These are phyloP conservation scores for Trichomonascus vanleenenianus DNA, from an alignment of 805 yeast species.

Conservation along the genomic window DNA sequence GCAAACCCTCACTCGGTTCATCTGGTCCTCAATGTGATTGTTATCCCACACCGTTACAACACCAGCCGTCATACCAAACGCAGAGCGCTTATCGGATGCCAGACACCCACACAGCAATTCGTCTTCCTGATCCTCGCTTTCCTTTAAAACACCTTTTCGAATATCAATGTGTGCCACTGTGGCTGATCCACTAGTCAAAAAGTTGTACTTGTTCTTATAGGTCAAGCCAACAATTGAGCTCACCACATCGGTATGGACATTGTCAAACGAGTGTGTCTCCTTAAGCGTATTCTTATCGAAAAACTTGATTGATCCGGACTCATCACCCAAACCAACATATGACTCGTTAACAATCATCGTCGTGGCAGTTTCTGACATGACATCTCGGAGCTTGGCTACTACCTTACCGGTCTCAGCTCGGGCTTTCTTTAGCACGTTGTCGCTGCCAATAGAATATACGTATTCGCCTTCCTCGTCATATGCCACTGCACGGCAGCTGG, in stretches of 20 bases:
- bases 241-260: slow-evolving; percentile 60
- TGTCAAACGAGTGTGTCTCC: slow-evolving; percentile 40
- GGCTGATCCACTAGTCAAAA: slow-evolving; percentile 74
- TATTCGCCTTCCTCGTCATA: slow-evolving; percentile 55
- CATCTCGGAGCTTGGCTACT: slow-evolving; percentile 38
- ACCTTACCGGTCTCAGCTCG: slow-evolving; percentile 69
- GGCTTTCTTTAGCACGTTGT: slow-evolving; percentile 70
- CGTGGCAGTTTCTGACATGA: slow-evolving; percentile 22
- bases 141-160: slow-evolving; percentile 56
- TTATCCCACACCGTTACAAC: slow-evolving; percentile 82
- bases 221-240: slow-evolving; percentile 67
- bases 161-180: slow-evolving; percentile 72
- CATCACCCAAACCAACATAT: slow-evolving; percentile 43
- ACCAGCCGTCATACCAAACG: slow-evolving; percentile 90
- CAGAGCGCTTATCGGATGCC: slow-evolving; percentile 51
- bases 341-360: slow-evolving; percentile 26
- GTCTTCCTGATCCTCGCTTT: slow-evolving; percentile 88
- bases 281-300: slow-evolving; percentile 49
- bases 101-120: slow-evolving; percentile 74
- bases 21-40: slow-evolving; percentile 54
- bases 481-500: slow-evolving; percentile 67
- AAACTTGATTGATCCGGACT: slow-evolving; percentile 58
- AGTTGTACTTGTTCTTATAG: slow-evolving; percentile 68
- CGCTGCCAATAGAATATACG: slow-evolving; percentile 70
- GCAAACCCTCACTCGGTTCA: slow-evolving; percentile 62